A percentile compares a stretch with the other conserved stretches of the same genome.
Conservation (phyloP, 2,329 filamentous ascomycete species). For the Aspergillus sp. region DNA sequence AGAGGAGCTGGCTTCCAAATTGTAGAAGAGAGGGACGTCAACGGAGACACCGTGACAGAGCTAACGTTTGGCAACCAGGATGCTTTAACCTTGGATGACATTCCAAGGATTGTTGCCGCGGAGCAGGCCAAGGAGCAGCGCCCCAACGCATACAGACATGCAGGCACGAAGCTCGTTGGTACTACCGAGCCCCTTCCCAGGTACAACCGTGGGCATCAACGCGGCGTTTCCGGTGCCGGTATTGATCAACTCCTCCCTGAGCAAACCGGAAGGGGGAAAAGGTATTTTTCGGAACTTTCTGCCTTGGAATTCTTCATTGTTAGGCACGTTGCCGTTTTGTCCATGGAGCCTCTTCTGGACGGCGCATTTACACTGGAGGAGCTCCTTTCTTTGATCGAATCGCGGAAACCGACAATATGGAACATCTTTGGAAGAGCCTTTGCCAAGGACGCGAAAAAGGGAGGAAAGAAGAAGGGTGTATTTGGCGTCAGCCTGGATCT, state of each 20-base stretch:
- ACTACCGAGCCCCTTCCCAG: conserved; percentile 64
- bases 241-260: conserved; percentile 55
- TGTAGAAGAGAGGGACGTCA: conserved; percentile 74
- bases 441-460: conserved; percentile 74
- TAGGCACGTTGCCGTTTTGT: conserved; percentile 89
- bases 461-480: conserved; percentile 86
- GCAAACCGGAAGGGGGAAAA: conserved; percentile 65
- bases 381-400: conserved; percentile 88
- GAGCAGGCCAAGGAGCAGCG: conserved; percentile 92
- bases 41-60: conserved; percentile 72
- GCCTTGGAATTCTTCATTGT: conserved; percentile 97
- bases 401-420: conserved; percentile 93
- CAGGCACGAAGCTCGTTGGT: conserved; percentile 70
- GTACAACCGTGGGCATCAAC: conserved; percentile 71
- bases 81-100: conserved; percentile 91
- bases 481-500: conserved; percentile 89
- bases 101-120: conserved; percentile 91
- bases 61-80: conserved; percentile 89
- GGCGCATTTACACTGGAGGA: conserved; percentile 93
- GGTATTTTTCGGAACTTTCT: conserved; percentile 95
- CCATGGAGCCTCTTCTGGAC: conserved; percentile 90
- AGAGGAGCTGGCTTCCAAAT: conserved; percentile 71
- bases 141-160: conserved; percentile 77
- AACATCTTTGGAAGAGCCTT: conserved; percentile 97
- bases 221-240: conserved; percentile 64